Percentiles rank a stretch among this genome's conserved stretches.
Evolutionary conservation across 2,329 filamentous ascomycete genomes (phyloP).

Genomic region (Pseudogymnoascus sp.): DNA sequence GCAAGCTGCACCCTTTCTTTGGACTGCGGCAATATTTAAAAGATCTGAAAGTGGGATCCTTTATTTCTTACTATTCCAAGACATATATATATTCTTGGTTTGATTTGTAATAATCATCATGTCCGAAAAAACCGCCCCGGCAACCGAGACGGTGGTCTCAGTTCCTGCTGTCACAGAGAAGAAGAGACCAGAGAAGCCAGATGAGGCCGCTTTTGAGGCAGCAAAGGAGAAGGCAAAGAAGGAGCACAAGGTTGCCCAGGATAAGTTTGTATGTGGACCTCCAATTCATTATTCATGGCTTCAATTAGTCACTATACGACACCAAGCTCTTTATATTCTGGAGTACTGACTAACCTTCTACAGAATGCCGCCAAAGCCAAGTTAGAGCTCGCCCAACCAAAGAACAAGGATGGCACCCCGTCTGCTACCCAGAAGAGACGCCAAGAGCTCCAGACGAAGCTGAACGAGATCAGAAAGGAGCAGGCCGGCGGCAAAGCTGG

Average conservation of each 20-base stretch:
- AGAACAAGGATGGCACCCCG: constrained; percentile 56
- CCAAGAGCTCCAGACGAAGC: constrained; percentile 74
- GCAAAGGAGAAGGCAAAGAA: constrained; percentile 76
- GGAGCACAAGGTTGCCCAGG: constrained; percentile 70
- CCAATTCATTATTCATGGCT: not conserved
- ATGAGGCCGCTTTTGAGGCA: constrained; percentile 77
- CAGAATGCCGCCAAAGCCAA: constrained; percentile 84
- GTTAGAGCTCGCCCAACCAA: constrained; percentile 72
- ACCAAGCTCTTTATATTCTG: constrained; percentile 4
- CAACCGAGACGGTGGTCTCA: constrained; percentile 1
- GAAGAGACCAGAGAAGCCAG: constrained; percentile 72
- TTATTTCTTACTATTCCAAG: not conserved
- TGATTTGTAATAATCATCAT: not conserved
- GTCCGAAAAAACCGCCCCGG: constrained; percentile 1
- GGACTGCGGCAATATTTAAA: not conserved
- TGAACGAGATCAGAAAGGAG: constrained; percentile 76
- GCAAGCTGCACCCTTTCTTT: constrained; percentile 4
- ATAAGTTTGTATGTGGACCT: constrained; percentile 50
- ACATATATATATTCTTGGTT: not conserved
- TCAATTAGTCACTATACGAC: not conserved
- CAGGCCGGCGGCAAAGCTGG: constrained; percentile 82
- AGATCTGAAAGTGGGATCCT: not conserved
- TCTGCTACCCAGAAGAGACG: constrained; percentile 74
- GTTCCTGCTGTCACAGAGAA: constrained; percentile 28
- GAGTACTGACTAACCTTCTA: constrained; percentile 16